These are phyloP conservation scores for Protostelium mycophagum DNA, from an alignment of 78 protist species.

Conservation along the genomic window DNA sequence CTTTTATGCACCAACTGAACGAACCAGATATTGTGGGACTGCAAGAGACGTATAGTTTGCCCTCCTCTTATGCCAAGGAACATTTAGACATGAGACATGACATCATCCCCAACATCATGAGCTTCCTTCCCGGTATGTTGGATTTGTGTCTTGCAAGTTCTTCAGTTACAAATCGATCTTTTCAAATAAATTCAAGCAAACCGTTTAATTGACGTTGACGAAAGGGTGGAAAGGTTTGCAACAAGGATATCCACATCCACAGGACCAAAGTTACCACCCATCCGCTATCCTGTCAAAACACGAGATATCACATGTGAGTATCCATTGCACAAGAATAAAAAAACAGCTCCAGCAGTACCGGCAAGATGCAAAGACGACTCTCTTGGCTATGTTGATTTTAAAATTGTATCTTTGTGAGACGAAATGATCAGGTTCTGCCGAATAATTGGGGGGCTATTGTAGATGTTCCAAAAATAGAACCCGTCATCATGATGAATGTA, in stretches of 20 bases:
- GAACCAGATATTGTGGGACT: background rate
- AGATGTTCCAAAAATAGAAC: background rate
- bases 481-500: background rate
- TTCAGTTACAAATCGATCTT: background rate
- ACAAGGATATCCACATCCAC: background rate
- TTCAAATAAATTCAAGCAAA: background rate
- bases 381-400: background rate
- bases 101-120: background rate
- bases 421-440: background rate
- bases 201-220: too few relatives aligned
- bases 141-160: background rate
- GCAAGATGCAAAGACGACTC: too few relatives aligned
- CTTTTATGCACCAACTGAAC: background rate
- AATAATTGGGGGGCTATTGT: background rate
- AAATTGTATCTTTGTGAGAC: background rate
- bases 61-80: background rate
- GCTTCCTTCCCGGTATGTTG: background rate
- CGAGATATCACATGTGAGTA: too few relatives aligned
- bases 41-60: background rate
- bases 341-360: too few relatives aligned
- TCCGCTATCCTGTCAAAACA: background rate
- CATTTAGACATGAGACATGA: background rate
- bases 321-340: too few relatives aligned
- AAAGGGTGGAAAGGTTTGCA: background rate
- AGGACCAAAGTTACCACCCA: background rate